A percentile compares a stretch with the other conserved stretches of the same genome.
Evolutionary conservation across 225 moss, liverwort and hornwort species (phyloP).

Genomic region (Pseudoscleropodium purum): DNA sequence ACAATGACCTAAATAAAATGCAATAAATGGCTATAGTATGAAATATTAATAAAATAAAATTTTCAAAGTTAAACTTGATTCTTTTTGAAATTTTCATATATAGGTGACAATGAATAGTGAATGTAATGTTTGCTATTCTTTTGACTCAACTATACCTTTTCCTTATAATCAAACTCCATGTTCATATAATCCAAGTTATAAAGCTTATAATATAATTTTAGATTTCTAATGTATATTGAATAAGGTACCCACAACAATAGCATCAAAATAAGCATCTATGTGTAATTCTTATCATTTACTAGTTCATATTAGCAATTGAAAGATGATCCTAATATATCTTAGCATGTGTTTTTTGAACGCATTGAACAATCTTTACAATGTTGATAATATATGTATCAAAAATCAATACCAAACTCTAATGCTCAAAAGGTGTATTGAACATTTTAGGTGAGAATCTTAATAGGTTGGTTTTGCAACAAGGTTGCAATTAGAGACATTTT

Average conservation of each 20-base stretch:
- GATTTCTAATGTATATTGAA: neutral
- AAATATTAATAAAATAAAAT: neutral
- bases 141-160: neutral
- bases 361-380: neutral
- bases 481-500: neutral
- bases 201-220: neutral
- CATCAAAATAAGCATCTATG: neutral
- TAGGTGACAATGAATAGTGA: neutral
- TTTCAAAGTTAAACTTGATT: no score
- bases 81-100: neutral
- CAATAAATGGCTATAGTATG: neutral
- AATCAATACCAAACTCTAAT: neutral
- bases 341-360: fast-evolving
- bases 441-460: neutral
- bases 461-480: neutral
- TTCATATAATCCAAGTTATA: neutral
- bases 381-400: neutral
- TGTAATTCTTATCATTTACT: neutral
- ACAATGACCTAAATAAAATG: neutral
- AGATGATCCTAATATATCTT: neutral
- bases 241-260: neutral
- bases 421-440: neutral
- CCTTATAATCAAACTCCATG: neutral
- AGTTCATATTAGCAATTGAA: neutral
- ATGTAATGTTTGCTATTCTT: neutral